Evolutionary conservation across 768 basidiomycete species (phyloP).

Genomic region (Lactifluus hygrophoroides): DNA sequence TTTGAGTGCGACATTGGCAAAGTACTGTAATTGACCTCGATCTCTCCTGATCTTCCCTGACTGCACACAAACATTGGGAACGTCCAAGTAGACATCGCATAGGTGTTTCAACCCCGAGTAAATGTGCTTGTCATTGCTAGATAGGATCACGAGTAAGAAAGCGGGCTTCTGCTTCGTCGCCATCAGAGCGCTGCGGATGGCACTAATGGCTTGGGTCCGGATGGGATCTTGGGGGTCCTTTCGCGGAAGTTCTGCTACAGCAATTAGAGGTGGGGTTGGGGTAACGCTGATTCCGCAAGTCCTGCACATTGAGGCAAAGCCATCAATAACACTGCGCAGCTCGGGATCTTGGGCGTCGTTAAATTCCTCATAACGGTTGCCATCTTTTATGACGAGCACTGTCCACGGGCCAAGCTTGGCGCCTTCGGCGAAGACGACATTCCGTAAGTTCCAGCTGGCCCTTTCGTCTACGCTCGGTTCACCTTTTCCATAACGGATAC

Average conservation of each 20-base stretch:
- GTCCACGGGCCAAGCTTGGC: conserved; percentile 53
- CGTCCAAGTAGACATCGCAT: conserved; percentile 41
- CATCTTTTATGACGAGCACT: conserved; percentile 60
- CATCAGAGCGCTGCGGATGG: conserved; percentile 37
- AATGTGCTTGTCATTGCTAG: conserved; percentile 38
- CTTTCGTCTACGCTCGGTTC: conserved; percentile 33
- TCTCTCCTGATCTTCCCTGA: conserved; percentile 61
- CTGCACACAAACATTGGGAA: conserved; percentile 66
- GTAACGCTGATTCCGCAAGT: conserved; percentile 52
- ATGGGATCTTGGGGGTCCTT: conserved; percentile 47
- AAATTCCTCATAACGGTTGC: conserved; percentile 52
- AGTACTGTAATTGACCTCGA: conserved; percentile 44
- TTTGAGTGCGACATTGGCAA: conserved; percentile 48
- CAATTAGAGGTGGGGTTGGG: conserved; percentile 30
- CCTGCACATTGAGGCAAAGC: conserved; percentile 55
- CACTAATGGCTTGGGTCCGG: conserved; percentile 39
- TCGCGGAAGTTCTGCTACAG: conserved; percentile 39
- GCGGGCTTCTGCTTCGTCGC: conserved; percentile 33
- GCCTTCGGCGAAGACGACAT: conserved; percentile 54
- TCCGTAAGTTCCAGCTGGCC: conserved; percentile 47
- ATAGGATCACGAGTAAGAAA: conserved; percentile 40
- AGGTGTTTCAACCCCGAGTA: conserved; percentile 47
- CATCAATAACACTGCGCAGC: conserved; percentile 37
- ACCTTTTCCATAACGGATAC: conserved; percentile 33
- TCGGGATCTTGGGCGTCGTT: conserved; percentile 42